Evolutionary conservation across 345 rosid species (phyloP), one percentile per base, ranked within the genome.

Genomic region (Moringa oleifera): DNA sequence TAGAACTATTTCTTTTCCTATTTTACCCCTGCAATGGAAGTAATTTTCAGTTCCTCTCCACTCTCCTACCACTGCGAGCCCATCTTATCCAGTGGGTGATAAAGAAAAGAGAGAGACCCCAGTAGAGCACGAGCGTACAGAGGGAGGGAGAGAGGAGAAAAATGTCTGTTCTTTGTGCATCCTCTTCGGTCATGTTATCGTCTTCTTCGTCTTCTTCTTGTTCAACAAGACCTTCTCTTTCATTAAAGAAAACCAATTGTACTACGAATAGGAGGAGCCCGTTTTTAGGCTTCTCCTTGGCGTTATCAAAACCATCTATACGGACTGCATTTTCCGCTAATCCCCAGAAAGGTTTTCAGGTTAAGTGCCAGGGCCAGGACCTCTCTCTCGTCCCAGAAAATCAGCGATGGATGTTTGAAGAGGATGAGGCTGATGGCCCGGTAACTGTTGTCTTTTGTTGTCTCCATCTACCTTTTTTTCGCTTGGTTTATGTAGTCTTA

Each of bases 401-500:
- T 25, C 85, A 84, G 61, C 81, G 90, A 0, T 84, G 94, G 94
- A 87, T 82, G 88, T 82, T 87, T 50, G 86, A 87, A 18, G 77
- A 81, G 79, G 72, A 84, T 17, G 88, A 87, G 75, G 75, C 76
- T 20, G 51, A 74, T 36, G 94, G 94, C 61, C 94, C 88, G 18
- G 94, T 87, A 87, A 75, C 18, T 2, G 58, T 45, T 2, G 9
- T 51, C 25, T 66, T 62, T 57, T 61, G 20, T 50, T 57, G 67
- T 37, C 64, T 46, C 31, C 31, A 47, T 55, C 2, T 28, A 55
- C 23, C 36, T 20, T 41, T 16, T 41, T 18, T 6, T 28, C 11
- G 18, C 11, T n/a, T n/a, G n/a, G 4, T 25, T 4, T 12, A 25
- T 51, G 0, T 50, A 31, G 56, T 37, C 18, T 0, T 69, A 49